Evolutionary conservation across 768 basidiomycete genomes (phyloP), one percentile per base, ranked within the genome.

Genomic region (Candolleomyces eurysporus): DNA sequence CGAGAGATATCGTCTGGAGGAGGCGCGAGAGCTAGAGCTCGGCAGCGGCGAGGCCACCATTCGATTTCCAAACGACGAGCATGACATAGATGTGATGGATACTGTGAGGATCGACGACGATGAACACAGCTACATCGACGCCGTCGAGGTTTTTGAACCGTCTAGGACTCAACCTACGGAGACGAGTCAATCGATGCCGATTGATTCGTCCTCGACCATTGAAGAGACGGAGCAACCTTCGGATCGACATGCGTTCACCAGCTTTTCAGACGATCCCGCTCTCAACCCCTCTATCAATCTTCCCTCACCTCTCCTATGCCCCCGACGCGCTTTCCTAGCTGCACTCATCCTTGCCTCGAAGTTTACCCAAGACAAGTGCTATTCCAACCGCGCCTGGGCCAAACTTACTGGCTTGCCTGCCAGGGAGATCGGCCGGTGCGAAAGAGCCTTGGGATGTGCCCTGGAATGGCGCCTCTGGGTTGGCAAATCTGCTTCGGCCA

Each of bases 391-490:
- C 30, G 94, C 95, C 17, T 97, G 96, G 96, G 91, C 92, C 1
- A 94, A 95, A 68, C 82, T 98, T 6, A 91, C 91, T n/a, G 94
- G 94, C 17, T 81, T 98, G 2, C 85, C 89, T 0, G 86, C 92
- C 5, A 77, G 86, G 46, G 95, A 98, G 78, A 91, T 98, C 56
- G 88, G 92, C 43, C 84, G 87, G 17, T 95, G 93, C 69, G 96
- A 98, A 73, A 86, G 91, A 22, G 91, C 91, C 0, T 84, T 98
- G 46, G 91, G 94, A 22, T 86, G 88, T 70, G 88, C 92, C 9
- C 83, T 96, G 19, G 88, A 88, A 62, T 96, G 92, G 92, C 84
- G 91, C n/a, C 84, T 96, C 22, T 95, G 93, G 92, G 92, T 96
- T 45, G 92, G 92, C 59, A 93, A 93, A 74, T 75, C 79, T 59